These are phyloP conservation scores for Lignosus rhinocerotis DNA, from an alignment of 1,284 basidiomycete genomes.

Conservation along the genomic window DNA sequence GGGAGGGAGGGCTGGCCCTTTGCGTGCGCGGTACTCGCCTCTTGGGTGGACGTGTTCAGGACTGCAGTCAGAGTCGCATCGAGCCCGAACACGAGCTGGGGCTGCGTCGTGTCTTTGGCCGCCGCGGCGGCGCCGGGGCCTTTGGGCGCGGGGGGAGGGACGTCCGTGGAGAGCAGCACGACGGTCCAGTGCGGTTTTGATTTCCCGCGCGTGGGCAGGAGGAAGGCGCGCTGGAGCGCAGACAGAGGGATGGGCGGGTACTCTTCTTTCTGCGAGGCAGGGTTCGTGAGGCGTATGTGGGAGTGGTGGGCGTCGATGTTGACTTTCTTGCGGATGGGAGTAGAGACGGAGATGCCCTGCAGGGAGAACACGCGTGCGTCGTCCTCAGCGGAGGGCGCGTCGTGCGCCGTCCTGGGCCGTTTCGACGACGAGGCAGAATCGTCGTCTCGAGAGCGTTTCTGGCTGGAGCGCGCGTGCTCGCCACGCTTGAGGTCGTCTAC, in stretches of 20 bases:
- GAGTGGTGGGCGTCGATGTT: constrained; percentile 54
- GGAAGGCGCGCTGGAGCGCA: constrained; percentile 53
- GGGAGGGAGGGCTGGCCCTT: constrained; percentile 56
- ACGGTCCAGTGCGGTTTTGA: constrained; percentile 68
- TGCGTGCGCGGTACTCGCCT: constrained; percentile 29
- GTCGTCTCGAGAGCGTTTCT: constrained; percentile 28
- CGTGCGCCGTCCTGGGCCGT: constrained; percentile 9
- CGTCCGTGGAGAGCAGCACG: constrained; percentile 54
- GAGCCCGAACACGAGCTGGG: constrained; percentile 62
- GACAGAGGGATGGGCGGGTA: constrained; percentile 51
- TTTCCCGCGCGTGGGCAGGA: constrained; percentile 69
- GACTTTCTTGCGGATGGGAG: constrained; percentile 71
- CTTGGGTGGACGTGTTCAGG: constrained; percentile 33
- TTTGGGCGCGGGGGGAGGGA: constrained; percentile 36
- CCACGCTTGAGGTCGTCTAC: constrained; percentile 21
- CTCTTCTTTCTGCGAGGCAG: constrained; percentile 40
- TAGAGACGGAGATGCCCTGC: constrained; percentile 58
- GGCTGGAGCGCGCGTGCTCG: constrained; percentile 9
- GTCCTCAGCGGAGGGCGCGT: constrained; percentile 23
- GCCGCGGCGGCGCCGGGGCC: constrained; percentile 6
- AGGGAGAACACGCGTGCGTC: constrained; percentile 53
- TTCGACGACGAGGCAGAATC: constrained; percentile 16
- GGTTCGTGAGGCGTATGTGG: constrained; percentile 51
- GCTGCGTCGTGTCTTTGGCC: constrained; percentile 29
- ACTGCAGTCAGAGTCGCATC: constrained; percentile 54